These are phyloP conservation scores for Didymella glomerata DNA, from an alignment of 2,329 filamentous ascomycete genomes.

Conservation along the genomic window DNA sequence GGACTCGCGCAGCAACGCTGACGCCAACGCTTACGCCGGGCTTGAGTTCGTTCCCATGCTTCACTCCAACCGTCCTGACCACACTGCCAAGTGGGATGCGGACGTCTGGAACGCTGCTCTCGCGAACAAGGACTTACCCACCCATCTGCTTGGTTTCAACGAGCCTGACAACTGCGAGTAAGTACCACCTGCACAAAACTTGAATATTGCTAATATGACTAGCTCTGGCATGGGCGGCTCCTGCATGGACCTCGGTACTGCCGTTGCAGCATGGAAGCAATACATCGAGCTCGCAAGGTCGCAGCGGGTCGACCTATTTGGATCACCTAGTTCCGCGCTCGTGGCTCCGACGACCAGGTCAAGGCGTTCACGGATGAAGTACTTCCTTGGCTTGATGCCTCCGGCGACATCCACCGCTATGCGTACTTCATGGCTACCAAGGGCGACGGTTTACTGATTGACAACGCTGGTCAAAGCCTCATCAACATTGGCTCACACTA, in stretches of 20 bases:
- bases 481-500: constrained; percentile 29
- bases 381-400: constrained; percentile 45
- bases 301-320: constrained; percentile 61
- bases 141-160: constrained; percentile 44
- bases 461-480: constrained; percentile 25
- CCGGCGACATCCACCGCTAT: constrained; percentile 43
- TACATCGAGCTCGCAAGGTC: constrained; percentile 42
- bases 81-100: constrained; percentile 30
- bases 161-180: constrained; percentile 47
- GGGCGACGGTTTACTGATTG: constrained; percentile 29
- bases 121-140: constrained; percentile 14
- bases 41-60: constrained; percentile 69
- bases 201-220: neutral
- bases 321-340: constrained; percentile 47
- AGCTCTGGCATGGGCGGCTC: constrained; percentile 29
- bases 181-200: neutral
- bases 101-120: constrained; percentile 24
- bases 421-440: constrained; percentile 37
- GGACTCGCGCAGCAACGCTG: constrained; percentile 53
- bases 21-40: constrained; percentile 24
- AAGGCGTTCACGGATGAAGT: constrained; percentile 37
- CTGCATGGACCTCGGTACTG: constrained; percentile 32
- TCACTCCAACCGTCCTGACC: constrained; percentile 22
- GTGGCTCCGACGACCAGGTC: constrained; percentile 31
- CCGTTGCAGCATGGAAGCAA: constrained; percentile 28